phyloP scores from a whole-genome alignment of 1,139 yeast species.

The Candida tropicalis region DNA sequence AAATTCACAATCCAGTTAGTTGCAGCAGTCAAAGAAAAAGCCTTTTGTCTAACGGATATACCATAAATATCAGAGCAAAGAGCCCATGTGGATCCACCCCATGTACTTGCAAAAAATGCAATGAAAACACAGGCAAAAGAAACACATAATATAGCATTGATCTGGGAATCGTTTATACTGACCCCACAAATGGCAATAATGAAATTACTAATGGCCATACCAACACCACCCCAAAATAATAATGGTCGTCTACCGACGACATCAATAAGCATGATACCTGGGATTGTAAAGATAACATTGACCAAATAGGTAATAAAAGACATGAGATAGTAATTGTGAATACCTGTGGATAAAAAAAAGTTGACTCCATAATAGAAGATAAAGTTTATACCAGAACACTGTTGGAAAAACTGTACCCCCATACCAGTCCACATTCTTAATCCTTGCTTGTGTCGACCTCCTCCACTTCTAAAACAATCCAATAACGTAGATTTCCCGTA shows the following conservation, averaged over 20 bases:
- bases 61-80: slow-evolving; percentile 75
- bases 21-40: slow-evolving; percentile 74
- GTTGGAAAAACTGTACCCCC: slow-evolving; percentile 70
- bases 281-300: slow-evolving; percentile 68
- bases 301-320: slow-evolving; percentile 74
- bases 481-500: slow-evolving; percentile 55
- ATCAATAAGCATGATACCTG: slow-evolving; percentile 72
- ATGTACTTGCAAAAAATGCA: slow-evolving; percentile 73
- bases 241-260: slow-evolving; percentile 66
- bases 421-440: slow-evolving; percentile 70
- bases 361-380: slow-evolving; percentile 80
- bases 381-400: slow-evolving; percentile 77
- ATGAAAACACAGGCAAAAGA: slow-evolving; percentile 73
- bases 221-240: slow-evolving; percentile 60
- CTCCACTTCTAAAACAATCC: slow-evolving; percentile 69
- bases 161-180: slow-evolving; percentile 43
- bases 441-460: slow-evolving; percentile 65
- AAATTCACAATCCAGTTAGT: slow-evolving; percentile 81
- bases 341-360: slow-evolving; percentile 65
- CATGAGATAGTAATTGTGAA: slow-evolving; percentile 61
- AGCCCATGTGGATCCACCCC: slow-evolving; percentile 87
- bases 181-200: slow-evolving; percentile 70
- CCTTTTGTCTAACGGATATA: slow-evolving; percentile 71
- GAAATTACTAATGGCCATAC: slow-evolving; percentile 65
- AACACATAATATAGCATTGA: slow-evolving; percentile 40